Base-by-base conservation (phyloP, 768 basidiomycete species). In the Lentinus tigrinus region DNA sequence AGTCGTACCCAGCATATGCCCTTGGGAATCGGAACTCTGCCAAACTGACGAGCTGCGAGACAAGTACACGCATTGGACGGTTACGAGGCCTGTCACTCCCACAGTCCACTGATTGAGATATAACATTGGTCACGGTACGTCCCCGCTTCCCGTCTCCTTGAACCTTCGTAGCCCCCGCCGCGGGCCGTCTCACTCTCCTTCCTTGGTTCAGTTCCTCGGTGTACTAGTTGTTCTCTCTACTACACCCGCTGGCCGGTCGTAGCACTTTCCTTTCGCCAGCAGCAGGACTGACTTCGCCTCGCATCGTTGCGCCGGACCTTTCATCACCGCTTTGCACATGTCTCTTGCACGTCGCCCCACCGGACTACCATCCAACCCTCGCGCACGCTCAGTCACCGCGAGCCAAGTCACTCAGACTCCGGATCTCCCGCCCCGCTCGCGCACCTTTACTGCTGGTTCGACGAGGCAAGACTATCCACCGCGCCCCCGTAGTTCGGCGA, bases 341-440 rank as follows among this genome's bases (percentile, higher is more conserved):
- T 64, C 66, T 27, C 62, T 60, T 47, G 58, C 64, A 3, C 50
- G 57, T 28, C 65, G 68, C 17, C 62, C 68, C 49, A 65, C 64
- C 21, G 77, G 78, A 39, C 70, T 80, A 36, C 79, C 79, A 40
- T 67, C 72, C 42, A 74, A 64, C 51, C 78, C 77, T 49, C 77
- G 76, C 55, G 73, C 77, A 1, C 70, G 72, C 36, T 66, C 70
- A 7, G 53, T 63, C 31, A 44, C 44, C 23, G 47, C 53, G 31
- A 46, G 57, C 26, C 55, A 56, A 31, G 31, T 31, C 31, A 11
- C 31, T 11, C 31, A 31, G 31, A 6, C 31, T 31, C 6, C 1
- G n/a, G n/a, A n/a, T n/a, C n/a, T n/a, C 11, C 31, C 31, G 31
- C 11, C 31, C 3, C 31, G 31, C 7, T 7, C 31, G 31, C 31